Evolutionary conservation across 2,329 filamentous ascomycete species (phyloP), one percentile per base, ranked within the genome.

Genomic region (Didymella sp.): DNA sequence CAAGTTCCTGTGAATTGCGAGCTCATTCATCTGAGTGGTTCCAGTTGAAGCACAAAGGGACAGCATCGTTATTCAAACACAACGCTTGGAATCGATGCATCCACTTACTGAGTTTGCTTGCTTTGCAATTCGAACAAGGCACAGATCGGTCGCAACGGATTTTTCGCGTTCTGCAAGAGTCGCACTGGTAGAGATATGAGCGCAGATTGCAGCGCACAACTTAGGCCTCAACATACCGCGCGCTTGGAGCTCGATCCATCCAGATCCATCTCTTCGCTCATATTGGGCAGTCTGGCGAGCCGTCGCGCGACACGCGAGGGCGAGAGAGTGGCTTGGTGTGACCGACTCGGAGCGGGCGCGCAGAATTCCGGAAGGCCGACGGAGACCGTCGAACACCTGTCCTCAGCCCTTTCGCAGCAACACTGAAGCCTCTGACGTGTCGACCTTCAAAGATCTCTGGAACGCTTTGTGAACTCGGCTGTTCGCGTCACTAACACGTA

Each of bases 121-220:
- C 72, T 59, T 63, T 68, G 58, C 74, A 77, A 40, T 74, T 76
- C 1, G 74, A 76, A 42, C 74, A 77, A 30, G 74, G 74, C 2
- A 64, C 60, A 8, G 42, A 44, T 60, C 73, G 62, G 42, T 76
- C 73, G 51, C 73, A 75, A 21, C 71, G 69, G 37, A 75, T 74
- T 55, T 76, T 76, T 22, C 73, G 61, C 12, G 68, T 70, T 41
- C 73, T 65, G 47, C 73, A 76, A 9, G 66, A 67, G 51, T 76
- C 73, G 48, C 73, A 76, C 73, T 76, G 55, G 45, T 7, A 42
- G 6, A n/a, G 28, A 28, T 17, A 27, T 58, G 30, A 57, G 28
- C 15, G 15, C 31, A 35, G n/a, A 30, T 22, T 17, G 45, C 52
- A 30, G 56, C 31, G 24, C 17, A 25, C 7, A 15, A 44, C 12